Base-by-base conservation (phyloP, 2,329 filamentous ascomycete species). In the Paracamarosporium sp. region DNA sequence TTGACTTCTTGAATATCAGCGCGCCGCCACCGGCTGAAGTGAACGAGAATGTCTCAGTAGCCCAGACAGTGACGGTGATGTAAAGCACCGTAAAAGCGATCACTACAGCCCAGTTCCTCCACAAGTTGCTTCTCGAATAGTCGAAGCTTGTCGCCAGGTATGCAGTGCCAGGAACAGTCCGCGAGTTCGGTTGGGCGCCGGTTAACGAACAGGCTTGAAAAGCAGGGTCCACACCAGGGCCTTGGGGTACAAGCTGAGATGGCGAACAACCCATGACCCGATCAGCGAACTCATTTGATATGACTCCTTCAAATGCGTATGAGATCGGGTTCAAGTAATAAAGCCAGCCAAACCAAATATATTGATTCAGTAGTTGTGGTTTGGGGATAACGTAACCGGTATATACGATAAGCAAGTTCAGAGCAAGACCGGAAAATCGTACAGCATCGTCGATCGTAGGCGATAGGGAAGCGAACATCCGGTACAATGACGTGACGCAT, bases 61-160 rank as follows among this genome's bases (percentile, higher is more conserved):
- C 90, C 22, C 90, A 63, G 5, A 90, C 83, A 0, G 91, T 94
- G 28, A 94, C 76, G 11, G 88, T 63, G 12, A 96, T 85, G 69
- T 94, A 96, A 5, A 92, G 82, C 1, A 91, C 81, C 1, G 87
- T 85, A 63, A 92, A 95, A 0, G 89, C 91, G 64, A 93, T 87
- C 1, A 95, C 77, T 3, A 93, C 88, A 30, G 89, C 91, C 67
- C 91, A 92, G 71, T 94, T 93, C 3, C 91, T 86, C 81, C 88
- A 90, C 0, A 89, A 74, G 66, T 90, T 81, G 25, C 76, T 77
- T 17, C 86, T 78, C 0, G 81, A 81, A 65, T 88, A 89, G 43
- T 82, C 78, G 72, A 85, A 90, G 7, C 81, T 81, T 0, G 80
- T 79, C 9, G 77, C 64, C 2, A 89, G 69, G 64, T 89, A 90